A percentile compares a stretch with the other conserved stretches of the same genome.
Evolutionary conservation across 2,329 filamentous ascomycete genomes (phyloP).

Genomic region (Cladophialophora carrionii): DNA sequence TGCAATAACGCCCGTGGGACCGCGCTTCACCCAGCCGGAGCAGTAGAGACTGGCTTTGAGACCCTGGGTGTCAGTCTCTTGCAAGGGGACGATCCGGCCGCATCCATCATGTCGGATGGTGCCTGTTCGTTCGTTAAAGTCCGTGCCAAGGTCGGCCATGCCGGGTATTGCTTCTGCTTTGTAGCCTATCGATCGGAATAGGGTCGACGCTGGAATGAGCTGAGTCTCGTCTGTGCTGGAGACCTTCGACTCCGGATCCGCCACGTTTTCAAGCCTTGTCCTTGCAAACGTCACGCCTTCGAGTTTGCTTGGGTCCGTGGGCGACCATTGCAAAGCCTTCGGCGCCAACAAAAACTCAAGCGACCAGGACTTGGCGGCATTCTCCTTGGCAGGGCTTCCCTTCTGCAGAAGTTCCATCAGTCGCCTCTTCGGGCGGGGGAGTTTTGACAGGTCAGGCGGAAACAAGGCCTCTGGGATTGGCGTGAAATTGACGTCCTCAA

Average conservation of each 20-base stretch:
- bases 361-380: conserved; percentile 72
- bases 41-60: conserved; percentile 79
- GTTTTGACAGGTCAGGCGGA: conserved; percentile 66
- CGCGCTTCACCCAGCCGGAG: conserved; percentile 93
- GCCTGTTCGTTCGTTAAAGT: conserved; percentile 74
- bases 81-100: conserved; percentile 66
- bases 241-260: conserved; percentile 56
- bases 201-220: conserved; percentile 67
- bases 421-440: conserved; percentile 75
- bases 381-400: conserved; percentile 61
- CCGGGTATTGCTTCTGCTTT: conserved; percentile 77
- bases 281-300: conserved; percentile 67
- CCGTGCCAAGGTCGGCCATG: conserved; percentile 71
- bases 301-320: conserved; percentile 55
- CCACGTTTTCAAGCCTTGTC: conserved; percentile 55
- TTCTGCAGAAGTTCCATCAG: conserved; percentile 81
- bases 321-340: conserved; percentile 63
- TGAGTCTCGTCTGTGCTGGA: conserved; percentile 55
- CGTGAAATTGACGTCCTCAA: conserved; percentile 72
- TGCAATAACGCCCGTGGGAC: conserved; percentile 93
- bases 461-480: conserved; percentile 68
- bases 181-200: conserved; percentile 95
- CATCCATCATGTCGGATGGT: conserved; percentile 80
- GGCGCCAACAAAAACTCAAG: conserved; percentile 86
- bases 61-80: conserved; percentile 20